Evolutionary conservation across 805 yeast species (phyloP).

Genomic region (Wickerhamomyces rabaulensis): DNA sequence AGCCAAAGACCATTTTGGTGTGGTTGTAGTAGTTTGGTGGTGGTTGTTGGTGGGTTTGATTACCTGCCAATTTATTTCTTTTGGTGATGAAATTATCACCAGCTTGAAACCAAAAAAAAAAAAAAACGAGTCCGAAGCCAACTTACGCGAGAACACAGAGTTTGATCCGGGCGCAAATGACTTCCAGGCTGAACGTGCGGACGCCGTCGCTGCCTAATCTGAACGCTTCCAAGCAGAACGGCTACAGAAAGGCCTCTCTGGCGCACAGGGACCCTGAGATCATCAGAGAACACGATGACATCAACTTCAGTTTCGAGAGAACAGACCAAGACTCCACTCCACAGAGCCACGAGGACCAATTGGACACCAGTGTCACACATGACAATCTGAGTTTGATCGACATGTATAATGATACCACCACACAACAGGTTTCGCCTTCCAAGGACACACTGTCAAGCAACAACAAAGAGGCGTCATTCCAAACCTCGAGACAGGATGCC

Average conservation of each 20-base stretch:
- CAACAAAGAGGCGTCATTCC: neutral
- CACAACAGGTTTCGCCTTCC: neutral
- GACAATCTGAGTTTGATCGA: slow-evolving; percentile 31
- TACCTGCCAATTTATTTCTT: too few relatives aligned
- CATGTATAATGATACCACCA: slow-evolving; percentile 27
- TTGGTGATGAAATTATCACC: neutral
- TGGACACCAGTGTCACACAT: neutral
- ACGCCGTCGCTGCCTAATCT: neutral
- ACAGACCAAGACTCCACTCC: neutral
- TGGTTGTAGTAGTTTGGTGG: too few relatives aligned
- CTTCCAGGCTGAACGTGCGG: neutral
- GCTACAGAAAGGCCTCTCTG: neutral
- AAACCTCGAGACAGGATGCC: slow-evolving; percentile 3
- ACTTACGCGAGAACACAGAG: too few relatives aligned
- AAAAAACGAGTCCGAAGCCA: too few relatives aligned
- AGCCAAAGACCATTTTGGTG: slow-evolving; percentile 17
- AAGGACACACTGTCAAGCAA: neutral
- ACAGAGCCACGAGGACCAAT: neutral
- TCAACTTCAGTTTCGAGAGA: neutral
- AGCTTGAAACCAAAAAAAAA: too few relatives aligned
- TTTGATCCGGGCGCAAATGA: neutral
- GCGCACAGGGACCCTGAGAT: neutral
- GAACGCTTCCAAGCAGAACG: neutral
- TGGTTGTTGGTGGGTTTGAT: too few relatives aligned
- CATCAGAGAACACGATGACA: neutral